A percentile compares a stretch with the other conserved stretches of the same genome.
These are phyloP conservation scores for Trypethelium eluteriae DNA, from an alignment of 495 filamentous ascomycete species.

Conservation along the genomic window DNA sequence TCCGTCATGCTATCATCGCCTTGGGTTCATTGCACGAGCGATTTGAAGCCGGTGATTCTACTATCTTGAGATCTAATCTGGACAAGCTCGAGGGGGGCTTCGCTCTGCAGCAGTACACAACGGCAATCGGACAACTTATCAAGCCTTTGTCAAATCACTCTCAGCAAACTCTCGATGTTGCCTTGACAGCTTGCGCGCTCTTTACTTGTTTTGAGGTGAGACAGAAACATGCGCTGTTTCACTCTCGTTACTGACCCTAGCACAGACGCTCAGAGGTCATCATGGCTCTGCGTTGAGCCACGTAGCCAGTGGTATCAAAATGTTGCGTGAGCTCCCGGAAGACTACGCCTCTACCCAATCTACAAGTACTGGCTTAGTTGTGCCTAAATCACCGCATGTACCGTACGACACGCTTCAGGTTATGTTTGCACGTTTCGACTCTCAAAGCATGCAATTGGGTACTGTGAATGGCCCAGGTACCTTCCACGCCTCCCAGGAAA, in stretches of 20 bases:
- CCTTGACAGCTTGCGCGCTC: slow-evolving; percentile 25
- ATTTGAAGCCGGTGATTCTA: not conserved
- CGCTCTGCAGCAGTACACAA: slow-evolving; percentile 23
- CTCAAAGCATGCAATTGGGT: slow-evolving; percentile 1
- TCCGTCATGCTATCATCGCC: slow-evolving; percentile 26
- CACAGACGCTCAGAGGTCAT: slow-evolving; percentile 11
- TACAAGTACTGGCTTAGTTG: not conserved
- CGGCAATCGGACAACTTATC: slow-evolving; percentile 18
- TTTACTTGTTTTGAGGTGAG: slow-evolving; percentile 27
- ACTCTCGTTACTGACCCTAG: not conserved
- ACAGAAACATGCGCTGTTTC: not conserved
- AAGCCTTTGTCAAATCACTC: slow-evolving; percentile 4
- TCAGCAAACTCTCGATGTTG: slow-evolving; percentile 14
- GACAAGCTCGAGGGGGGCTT: slow-evolving; percentile 17
- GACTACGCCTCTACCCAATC: not conserved
- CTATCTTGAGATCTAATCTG: slow-evolving; percentile 5
- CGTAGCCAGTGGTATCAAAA: not conserved
- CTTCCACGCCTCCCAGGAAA: not conserved
- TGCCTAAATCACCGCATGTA: not conserved
- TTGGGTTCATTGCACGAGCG: slow-evolving; percentile 27
- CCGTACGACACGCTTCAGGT: slow-evolving; percentile 13
- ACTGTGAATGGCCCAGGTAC: not conserved
- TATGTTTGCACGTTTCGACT: slow-evolving; percentile 11
- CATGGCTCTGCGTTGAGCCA: slow-evolving; percentile 13
- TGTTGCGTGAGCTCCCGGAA: slow-evolving; percentile 2